Percentiles rank a stretch among this genome's conserved stretches.
phyloP scores from a whole-genome alignment of 306 rosid species.

The Mucuna pruriens region DNA sequence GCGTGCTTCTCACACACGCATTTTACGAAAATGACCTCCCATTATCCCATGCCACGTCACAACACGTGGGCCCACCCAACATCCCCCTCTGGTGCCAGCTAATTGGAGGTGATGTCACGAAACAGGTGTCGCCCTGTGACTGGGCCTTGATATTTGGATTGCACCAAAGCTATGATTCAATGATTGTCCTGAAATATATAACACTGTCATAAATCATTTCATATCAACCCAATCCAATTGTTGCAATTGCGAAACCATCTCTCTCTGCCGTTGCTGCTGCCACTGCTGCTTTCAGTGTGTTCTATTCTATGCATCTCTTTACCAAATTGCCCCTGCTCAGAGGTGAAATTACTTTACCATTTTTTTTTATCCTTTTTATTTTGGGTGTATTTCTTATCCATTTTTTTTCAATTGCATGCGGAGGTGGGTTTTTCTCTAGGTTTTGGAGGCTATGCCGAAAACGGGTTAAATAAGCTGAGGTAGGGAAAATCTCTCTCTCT shows the following conservation, averaged over 20 bases:
- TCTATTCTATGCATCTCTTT: constrained; percentile 20
- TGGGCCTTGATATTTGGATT: constrained; percentile 25
- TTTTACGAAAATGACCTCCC: constrained; percentile 37
- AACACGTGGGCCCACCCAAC: not conserved
- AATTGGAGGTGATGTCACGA: fast-evolving
- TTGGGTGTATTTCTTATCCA: not conserved
- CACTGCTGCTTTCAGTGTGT: constrained; percentile 4
- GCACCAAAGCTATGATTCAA: not conserved
- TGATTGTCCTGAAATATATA: not conserved
- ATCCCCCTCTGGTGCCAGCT: not conserved
- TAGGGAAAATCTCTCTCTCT: constrained; percentile 14
- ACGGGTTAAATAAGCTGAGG: constrained; percentile 41
- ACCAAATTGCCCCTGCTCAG: constrained; percentile 41
- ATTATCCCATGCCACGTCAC: constrained; percentile 12
- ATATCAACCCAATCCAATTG: not conserved
- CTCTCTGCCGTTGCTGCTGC: not conserved
- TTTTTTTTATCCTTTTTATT: not conserved
- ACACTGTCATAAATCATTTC: not conserved
- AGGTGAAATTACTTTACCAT: constrained; percentile 4
- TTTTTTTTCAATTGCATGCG: constrained; percentile 36
- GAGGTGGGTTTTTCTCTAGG: constrained; percentile 52
- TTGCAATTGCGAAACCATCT: constrained; percentile 10
- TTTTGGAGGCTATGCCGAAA: constrained; percentile 37
- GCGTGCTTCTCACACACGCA: not conserved
- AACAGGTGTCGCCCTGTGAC: not conserved